Evolutionary conservation across 2,329 filamentous ascomycete species (phyloP), one percentile per base, ranked within the genome.

Genomic region (Helotiales sp.): DNA sequence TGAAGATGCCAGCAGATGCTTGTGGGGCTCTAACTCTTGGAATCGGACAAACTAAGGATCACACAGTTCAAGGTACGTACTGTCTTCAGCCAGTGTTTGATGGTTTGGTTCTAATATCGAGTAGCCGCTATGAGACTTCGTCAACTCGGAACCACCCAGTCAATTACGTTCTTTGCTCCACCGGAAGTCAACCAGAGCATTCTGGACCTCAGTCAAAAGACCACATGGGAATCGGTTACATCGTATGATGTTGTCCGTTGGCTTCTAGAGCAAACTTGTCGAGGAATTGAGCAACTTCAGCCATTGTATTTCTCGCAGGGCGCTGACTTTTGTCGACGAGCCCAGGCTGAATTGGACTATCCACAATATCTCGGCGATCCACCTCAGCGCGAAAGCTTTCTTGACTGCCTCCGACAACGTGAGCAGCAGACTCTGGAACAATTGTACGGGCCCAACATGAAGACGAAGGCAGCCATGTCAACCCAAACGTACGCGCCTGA

Each of bases 191-290:
- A 73, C 32, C 73, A 87, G 30, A 88, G 84, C 67, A 89, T 91
- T 34, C 71, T 84, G 0, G 84, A 88, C 64, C 61, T 83, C 0
- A 74, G 79, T 15, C 65, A 73, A 0, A 81, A 82, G 55, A 68
- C 52, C 0, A 24, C 60, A 0, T 30, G 43, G 0, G 73, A 65
- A 28, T 1, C 1, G 1, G 50, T 74, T 5, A 60, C 71, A 30
- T 75, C 74, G 2, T 0, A 65, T 84, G 81, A 88, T 63, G 84
- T 89, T 10, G 78, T 91, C 0, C 72, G 75, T 3, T 91, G 89
- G 89, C 81, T 91, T 0, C 79, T 92, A 0, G 82, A 89, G 52
- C 86, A 91, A 63, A 90, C 88, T 0, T 92, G 89, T 66, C 76
- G 79, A 7, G 82, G 78, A 0, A 89, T 87, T 22, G 86, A 89